Conservation (phyloP, 352 stramenopile genomes). For the Globisporangium rhizosaccharum region DNA sequence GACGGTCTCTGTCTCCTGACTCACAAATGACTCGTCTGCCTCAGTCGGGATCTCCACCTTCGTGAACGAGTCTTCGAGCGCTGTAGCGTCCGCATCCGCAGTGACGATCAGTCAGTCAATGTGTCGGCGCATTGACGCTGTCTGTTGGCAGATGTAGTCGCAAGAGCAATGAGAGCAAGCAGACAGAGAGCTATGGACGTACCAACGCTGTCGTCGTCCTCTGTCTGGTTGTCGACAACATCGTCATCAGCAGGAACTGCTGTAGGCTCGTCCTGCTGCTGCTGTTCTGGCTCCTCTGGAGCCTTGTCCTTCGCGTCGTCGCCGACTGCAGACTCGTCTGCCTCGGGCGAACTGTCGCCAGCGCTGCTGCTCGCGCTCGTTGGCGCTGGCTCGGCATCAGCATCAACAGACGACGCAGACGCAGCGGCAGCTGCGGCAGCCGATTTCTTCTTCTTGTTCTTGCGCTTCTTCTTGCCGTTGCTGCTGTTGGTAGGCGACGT, state of each 20-base stretch:
- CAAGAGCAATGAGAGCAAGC: neutral
- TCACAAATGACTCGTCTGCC: conserved; percentile 21
- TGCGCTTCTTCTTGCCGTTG: conserved; percentile 22
- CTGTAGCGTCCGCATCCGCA: conserved; percentile 13
- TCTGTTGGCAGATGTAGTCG: neutral
- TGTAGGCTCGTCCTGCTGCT: neutral
- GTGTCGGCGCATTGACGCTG: too few species aligned
- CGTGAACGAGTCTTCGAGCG: conserved; percentile 27
- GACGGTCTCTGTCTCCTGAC: conserved; percentile 6
- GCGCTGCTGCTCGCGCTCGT: neutral
- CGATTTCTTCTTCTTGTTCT: conserved; percentile 22
- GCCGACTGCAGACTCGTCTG: conserved; percentile 1
- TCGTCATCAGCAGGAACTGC: neutral
- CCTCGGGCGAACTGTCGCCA: conserved; percentile 11
- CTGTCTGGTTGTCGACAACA: conserved; percentile 5
- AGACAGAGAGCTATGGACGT: neutral
- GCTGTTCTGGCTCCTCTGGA: neutral
- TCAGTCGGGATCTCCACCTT: conserved; percentile 36
- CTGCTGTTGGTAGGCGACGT: conserved; percentile 15
- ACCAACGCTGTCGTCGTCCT: conserved; percentile 11
- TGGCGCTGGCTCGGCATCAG: neutral
- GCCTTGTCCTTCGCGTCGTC: conserved; percentile 7
- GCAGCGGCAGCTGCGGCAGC: neutral
- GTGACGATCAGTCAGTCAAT: conserved; percentile 6
- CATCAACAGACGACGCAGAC: neutral